A percentile compares a stretch with the other conserved stretches of the same genome.
phyloP scores from a whole-genome alignment of 495 filamentous ascomycete species.

The Aspergillus taichungensis region DNA sequence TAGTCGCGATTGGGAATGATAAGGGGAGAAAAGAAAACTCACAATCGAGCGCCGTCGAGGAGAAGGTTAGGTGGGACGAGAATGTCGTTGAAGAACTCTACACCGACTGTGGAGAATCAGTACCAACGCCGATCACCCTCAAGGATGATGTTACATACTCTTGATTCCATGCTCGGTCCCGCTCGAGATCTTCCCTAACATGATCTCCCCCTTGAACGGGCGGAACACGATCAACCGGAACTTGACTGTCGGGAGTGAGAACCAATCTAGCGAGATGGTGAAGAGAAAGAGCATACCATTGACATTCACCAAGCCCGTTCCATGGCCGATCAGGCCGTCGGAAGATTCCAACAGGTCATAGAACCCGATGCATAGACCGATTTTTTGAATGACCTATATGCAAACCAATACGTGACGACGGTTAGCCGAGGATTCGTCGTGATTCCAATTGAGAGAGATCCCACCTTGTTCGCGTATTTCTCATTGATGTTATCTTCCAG shows the following conservation, averaged over 20 bases:
- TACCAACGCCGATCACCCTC: not conserved
- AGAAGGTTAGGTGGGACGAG: constrained; percentile 63
- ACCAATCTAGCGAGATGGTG: not conserved
- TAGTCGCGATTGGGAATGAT: constrained; percentile 11
- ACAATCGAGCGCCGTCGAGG: constrained; percentile 67
- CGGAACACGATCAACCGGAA: constrained; percentile 91
- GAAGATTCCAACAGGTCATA: constrained; percentile 80
- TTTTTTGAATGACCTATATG: constrained; percentile 56
- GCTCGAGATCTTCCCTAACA: constrained; percentile 69
- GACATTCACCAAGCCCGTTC: constrained; percentile 79
- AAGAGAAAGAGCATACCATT: constrained; percentile 50
- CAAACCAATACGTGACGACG: no score
- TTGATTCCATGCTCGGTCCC: constrained; percentile 66
- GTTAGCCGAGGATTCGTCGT: no score
- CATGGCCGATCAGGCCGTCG: constrained; percentile 87
- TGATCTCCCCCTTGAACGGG: constrained; percentile 85
- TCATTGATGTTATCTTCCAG: constrained; percentile 91
- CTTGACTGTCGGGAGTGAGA: constrained; percentile 49
- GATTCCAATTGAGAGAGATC: constrained; percentile 6
- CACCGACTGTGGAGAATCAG: constrained; percentile 47
- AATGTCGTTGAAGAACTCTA: constrained; percentile 89
- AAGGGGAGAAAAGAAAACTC: constrained; percentile 20
- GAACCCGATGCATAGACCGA: constrained; percentile 86
- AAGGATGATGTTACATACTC: constrained; percentile 38
- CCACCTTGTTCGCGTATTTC: constrained; percentile 89